These are phyloP conservation scores for Diutina ranongensis DNA, from an alignment of 1,139 yeast genomes.

Conservation along the genomic window DNA sequence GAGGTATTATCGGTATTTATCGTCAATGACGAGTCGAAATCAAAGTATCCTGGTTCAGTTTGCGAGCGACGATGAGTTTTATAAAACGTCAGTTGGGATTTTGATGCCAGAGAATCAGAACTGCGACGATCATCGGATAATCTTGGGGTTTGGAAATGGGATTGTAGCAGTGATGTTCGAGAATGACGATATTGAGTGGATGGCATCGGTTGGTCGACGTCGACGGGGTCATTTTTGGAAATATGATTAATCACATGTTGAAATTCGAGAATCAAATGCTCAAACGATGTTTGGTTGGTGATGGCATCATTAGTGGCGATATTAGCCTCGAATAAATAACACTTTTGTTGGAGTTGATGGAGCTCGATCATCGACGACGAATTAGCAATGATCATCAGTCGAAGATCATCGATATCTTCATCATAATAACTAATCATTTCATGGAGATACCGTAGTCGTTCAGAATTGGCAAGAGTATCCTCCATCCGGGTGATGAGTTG, in stretches of 20 bases:
- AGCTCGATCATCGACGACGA: slow-evolving; percentile 16
- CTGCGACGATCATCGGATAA: too few species aligned
- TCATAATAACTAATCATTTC: slow-evolving; percentile 20
- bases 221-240: not conserved
- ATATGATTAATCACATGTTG: slow-evolving; percentile 11
- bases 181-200: too few species aligned
- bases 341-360: slow-evolving; percentile 21
- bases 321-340: slow-evolving; percentile 25
- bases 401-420: slow-evolving; percentile 20
- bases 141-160: too few species aligned
- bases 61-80: too few species aligned
- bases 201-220: too few species aligned
- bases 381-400: slow-evolving; percentile 17
- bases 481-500: slow-evolving; percentile 11
- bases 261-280: slow-evolving; percentile 37
- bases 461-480: not conserved
- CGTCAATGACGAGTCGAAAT: too few species aligned
- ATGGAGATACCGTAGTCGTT: slow-evolving; percentile 14
- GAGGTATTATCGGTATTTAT: too few species aligned
- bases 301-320: slow-evolving; percentile 20
- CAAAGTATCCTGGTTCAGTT: too few species aligned
- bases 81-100: too few species aligned
- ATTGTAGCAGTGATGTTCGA: too few species aligned
- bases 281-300: slow-evolving; percentile 38
- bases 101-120: too few species aligned